Conservation (phyloP, 306 rosid genomes). For the Cicer chorassanicum region DNA sequence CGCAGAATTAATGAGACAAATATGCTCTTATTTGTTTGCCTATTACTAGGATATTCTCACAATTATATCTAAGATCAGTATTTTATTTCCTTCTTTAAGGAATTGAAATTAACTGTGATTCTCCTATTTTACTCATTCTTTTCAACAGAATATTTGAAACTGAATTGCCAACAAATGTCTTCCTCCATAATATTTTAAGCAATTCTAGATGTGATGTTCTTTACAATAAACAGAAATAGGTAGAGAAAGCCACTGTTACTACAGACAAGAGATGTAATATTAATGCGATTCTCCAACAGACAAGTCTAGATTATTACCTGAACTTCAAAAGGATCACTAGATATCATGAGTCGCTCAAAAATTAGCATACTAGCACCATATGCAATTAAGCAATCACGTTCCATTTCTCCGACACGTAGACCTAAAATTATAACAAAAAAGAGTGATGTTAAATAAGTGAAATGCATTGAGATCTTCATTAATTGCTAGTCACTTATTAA, state of each 20-base stretch:
- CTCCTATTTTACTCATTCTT: not conserved
- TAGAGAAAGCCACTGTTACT: not conserved
- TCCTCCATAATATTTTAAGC: not conserved
- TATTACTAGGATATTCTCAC: too few relatives aligned
- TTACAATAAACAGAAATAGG: not conserved
- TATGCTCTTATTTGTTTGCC: too few relatives aligned
- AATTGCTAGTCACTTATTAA: not conserved
- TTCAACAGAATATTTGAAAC: not conserved
- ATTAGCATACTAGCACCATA: slow-evolving; percentile 98
- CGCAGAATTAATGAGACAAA: too few relatives aligned
- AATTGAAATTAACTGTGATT: not conserved
- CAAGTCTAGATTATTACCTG: slow-evolving; percentile 59
- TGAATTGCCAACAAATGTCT: not conserved
- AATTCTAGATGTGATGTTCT: not conserved
- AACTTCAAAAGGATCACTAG: slow-evolving; percentile 93
- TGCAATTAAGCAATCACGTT: slow-evolving; percentile 93
- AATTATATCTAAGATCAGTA: too few relatives aligned
- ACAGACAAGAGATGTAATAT: slow-evolving; percentile 5
- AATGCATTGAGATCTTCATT: too few relatives aligned
- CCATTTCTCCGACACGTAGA: slow-evolving; percentile 97
- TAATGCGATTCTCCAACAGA: not conserved
- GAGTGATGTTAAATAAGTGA: slow-evolving; percentile 3
- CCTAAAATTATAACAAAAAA: slow-evolving; percentile 54
- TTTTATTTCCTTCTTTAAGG: too few relatives aligned
- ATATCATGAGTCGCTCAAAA: slow-evolving; percentile 85